A percentile compares a stretch with the other conserved stretches of the same genome.
Conservation (phyloP, 192 early-diverging fungal species). For the Pilaira anomala region DNA sequence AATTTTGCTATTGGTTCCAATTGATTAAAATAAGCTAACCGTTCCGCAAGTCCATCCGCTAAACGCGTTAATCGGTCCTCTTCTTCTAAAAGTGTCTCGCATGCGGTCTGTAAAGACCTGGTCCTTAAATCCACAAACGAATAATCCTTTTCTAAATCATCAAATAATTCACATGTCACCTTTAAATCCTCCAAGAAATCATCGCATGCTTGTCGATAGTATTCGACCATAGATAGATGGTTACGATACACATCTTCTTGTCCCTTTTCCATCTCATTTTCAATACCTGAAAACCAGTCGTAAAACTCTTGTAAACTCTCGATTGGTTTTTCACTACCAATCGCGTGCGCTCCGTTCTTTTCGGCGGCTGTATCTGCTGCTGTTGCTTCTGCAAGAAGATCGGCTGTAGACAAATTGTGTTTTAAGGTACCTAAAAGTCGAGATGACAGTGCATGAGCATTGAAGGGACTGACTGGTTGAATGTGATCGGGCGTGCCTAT, state of each 20-base stretch:
- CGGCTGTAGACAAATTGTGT: slow-evolving; percentile 33
- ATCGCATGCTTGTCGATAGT: slow-evolving; percentile 63
- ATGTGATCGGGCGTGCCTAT: slow-evolving; percentile 23
- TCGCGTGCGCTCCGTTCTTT: slow-evolving; percentile 26
- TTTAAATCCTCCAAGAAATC: slow-evolving; percentile 62
- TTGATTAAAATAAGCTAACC: slow-evolving; percentile 79
- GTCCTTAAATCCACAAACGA: slow-evolving; percentile 79
- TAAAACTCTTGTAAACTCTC: slow-evolving; percentile 92
- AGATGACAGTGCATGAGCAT: slow-evolving; percentile 10
- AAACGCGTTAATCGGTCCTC: slow-evolving; percentile 61
- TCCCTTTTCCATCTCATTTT: slow-evolving; percentile 80
- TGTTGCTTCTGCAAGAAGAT: slow-evolving; percentile 30
- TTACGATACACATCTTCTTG: slow-evolving; percentile 82
- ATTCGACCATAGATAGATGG: slow-evolving; percentile 55
- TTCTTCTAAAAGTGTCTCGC: slow-evolving; percentile 73
- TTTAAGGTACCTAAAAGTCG: slow-evolving; percentile 13
- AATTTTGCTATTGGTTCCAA: slow-evolving; percentile 77
- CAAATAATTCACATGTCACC: slow-evolving; percentile 53
- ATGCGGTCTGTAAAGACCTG: slow-evolving; percentile 70
- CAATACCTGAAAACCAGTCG: slow-evolving; percentile 85
- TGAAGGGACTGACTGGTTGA: slow-evolving; percentile 17
- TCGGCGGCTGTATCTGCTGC: slow-evolving; percentile 25
- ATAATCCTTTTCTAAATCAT: slow-evolving; percentile 65
- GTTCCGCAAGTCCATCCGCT: slow-evolving; percentile 53
- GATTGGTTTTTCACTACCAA: slow-evolving; percentile 57